Base-by-base conservation (phyloP, 148 eudicot genomes). In the Vaccinium myrtillus region DNA sequence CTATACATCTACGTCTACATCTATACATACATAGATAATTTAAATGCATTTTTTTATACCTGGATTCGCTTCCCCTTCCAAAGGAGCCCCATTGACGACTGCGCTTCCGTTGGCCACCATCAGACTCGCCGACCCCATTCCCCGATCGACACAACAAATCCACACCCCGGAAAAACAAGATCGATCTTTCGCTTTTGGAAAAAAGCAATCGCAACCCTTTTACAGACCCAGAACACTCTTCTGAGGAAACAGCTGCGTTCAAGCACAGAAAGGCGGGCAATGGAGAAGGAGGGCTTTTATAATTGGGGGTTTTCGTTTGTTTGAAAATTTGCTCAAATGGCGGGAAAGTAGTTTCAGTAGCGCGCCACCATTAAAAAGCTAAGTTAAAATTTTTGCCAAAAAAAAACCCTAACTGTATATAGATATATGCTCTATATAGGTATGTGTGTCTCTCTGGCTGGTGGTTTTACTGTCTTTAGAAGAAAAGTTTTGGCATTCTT, bases 351-450 rank as follows among this genome's bases (percentile, higher is more conserved):
- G 21, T 48, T 46, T 81, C 25, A 8, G 83, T 23, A 46, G 55
- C 13, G 71, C 39, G 53, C 82, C 71, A 36, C 70, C 71, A 80
- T 80, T n/a, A 48, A 50, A 49, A 36, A 1, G 30, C 3, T 9
- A 18, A 79, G 48, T 0, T 0, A 63, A 36, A 61, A 61, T 61
- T 43, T 2, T 43, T 21, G 25, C 18, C 8, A 43, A 58, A 81
- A 81, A 81, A 78, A 78, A 81, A 81, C 83, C 83, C 83, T 81
- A 81, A 81, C 21, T 79, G 14, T 21, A 21, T 46, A 39, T 46
- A 65, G 9, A 70, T 70, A 18, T 36, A n/a, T 36, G 39, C 32
- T 27, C 11, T 27, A 13, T 25, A 12, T 27, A 2, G 27, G 3
- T n/a, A 2, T 23, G 13, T 63, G 1, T 49, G 7, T 6, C 39